Conservation (phyloP, 2,329 filamentous ascomycete genomes). For the Trichoderma gracile region DNA sequence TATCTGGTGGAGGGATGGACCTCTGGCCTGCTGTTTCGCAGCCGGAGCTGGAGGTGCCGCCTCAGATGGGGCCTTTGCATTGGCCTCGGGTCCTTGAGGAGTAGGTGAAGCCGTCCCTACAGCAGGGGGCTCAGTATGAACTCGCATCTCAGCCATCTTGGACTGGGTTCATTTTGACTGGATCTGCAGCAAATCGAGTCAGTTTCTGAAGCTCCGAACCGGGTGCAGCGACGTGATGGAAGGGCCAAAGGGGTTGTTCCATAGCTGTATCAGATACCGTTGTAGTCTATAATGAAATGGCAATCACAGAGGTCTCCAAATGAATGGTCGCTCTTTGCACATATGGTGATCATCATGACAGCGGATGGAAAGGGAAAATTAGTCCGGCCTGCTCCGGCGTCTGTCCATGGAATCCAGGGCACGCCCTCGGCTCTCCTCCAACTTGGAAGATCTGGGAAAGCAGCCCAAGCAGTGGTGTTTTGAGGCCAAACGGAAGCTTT, state of each 20-base stretch:
- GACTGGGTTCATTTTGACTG: slow-evolving; percentile 50
- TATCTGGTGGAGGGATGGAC: slow-evolving; percentile 64
- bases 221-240: background rate
- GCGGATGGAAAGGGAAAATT: slow-evolving; percentile 25
- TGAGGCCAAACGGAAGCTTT: background rate
- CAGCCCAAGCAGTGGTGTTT: background rate
- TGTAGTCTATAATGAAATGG: slow-evolving; percentile 81
- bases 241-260: background rate
- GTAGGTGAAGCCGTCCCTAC: slow-evolving; percentile 27
- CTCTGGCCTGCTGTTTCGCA: slow-evolving; percentile 36
- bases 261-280: slow-evolving; percentile 81
- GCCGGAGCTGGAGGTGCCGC: slow-evolving; percentile 30
- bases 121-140: slow-evolving; percentile 29
- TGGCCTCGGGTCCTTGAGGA: slow-evolving; percentile 30
- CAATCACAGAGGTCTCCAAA: slow-evolving; percentile 60
- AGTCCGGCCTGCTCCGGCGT: background rate
- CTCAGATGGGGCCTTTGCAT: slow-evolving; percentile 29
- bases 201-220: slow-evolving; percentile 10
- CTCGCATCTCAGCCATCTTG: slow-evolving; percentile 47
- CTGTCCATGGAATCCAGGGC: background rate
- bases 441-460: background rate
- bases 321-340: slow-evolving; percentile 62
- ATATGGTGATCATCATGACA: slow-evolving; percentile 62
- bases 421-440: background rate
- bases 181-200: slow-evolving; percentile 12